Base-by-base conservation (phyloP, 257 asterid species). In the Cinchona pubescens region DNA sequence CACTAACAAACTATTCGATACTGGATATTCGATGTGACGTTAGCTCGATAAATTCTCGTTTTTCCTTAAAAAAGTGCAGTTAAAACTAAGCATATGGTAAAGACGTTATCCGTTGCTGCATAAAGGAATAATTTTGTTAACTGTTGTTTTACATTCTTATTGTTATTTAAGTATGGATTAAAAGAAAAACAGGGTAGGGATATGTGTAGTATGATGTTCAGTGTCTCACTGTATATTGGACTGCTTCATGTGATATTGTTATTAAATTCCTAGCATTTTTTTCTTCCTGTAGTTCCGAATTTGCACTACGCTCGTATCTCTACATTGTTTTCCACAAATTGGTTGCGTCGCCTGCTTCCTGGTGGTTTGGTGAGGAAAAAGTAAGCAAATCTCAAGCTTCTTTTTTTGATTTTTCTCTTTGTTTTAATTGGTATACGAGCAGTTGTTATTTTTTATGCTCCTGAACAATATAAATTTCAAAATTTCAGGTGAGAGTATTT, bases 301-400 rank as follows among this genome's bases (percentile, higher is more conserved):
- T 86, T 88, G 97, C 96, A 19, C 75, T 92, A 72, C 79, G 99
- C 75, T 95, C 99, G 7, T 95, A 92, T 79, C 81, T 95, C 45
- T 95, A 95, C 78, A 81, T 92, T 78, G 72, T 92, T 71, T 86
- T 95, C 85, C 99, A 95, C 85, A 88, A 91, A 71, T 67, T 92
- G 79, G 89, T 88, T 61, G 99, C 94, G 42, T 81, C 73, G 87
- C 99, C 98, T 74, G 99, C 98, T 63, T 87, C 97, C 46, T 86
- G 90, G 96, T 95, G 89, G 98, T 95, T 91, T 79, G 88, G 89
- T 3, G 97, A 87, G 82, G 99, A 95, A 60, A 95, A 95, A 80
- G 99, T 95, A 78, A 83, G 88, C 77, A 43, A 19, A 35, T 48
- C 45, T 42, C 25, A 32, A 51, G 55, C 67, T 83, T 56, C 23